phyloP scores from a whole-genome alignment of 352 stramenopile species.

The Globisporangium nunn region DNA sequence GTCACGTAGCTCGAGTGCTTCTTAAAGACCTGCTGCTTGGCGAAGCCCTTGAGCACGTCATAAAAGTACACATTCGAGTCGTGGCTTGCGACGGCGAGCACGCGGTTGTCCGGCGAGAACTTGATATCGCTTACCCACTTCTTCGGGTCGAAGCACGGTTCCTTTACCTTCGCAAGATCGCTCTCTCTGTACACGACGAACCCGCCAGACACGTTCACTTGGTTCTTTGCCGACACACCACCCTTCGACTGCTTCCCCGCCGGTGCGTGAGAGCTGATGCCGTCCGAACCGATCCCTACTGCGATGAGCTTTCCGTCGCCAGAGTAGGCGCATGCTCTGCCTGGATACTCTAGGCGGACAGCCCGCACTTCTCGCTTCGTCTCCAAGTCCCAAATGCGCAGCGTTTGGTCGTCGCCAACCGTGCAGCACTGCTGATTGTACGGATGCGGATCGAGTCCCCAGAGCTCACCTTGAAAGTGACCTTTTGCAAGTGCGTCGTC shows the following conservation, averaged over 20 bases:
- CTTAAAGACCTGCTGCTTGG: slow-evolving; percentile 58
- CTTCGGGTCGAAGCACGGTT: slow-evolving; percentile 47
- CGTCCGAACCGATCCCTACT: slow-evolving; percentile 66
- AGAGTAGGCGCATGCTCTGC: slow-evolving; percentile 79
- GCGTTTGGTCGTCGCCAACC: slow-evolving; percentile 71
- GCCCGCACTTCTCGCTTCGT: slow-evolving; percentile 31
- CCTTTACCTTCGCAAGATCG: slow-evolving; percentile 35
- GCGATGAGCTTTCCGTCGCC: slow-evolving; percentile 85
- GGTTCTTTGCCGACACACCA: slow-evolving; percentile 17
- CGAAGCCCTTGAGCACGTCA: slow-evolving; percentile 63
- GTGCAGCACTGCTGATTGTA: slow-evolving; percentile 59
- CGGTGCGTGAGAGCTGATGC: slow-evolving; percentile 7
- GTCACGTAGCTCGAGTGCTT: slow-evolving; percentile 78
- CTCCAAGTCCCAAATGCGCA: slow-evolving; percentile 78
- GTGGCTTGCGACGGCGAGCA: slow-evolving; percentile 58
- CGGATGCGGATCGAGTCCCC: slow-evolving; percentile 73
- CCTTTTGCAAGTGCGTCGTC: slow-evolving; percentile 50
- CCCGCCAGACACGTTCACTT: slow-evolving; percentile 19
- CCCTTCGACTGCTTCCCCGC: slow-evolving; percentile 2
- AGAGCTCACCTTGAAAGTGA: slow-evolving; percentile 76
- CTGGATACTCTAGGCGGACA: slow-evolving; percentile 31
- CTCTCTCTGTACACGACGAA: slow-evolving; percentile 57
- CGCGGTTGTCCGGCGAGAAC: slow-evolving; percentile 56
- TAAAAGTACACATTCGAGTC: slow-evolving; percentile 76
- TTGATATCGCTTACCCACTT: slow-evolving; percentile 72